phyloP scores from a whole-genome alignment of 2,329 filamentous ascomycete species.

The Aspergillus melleus region DNA sequence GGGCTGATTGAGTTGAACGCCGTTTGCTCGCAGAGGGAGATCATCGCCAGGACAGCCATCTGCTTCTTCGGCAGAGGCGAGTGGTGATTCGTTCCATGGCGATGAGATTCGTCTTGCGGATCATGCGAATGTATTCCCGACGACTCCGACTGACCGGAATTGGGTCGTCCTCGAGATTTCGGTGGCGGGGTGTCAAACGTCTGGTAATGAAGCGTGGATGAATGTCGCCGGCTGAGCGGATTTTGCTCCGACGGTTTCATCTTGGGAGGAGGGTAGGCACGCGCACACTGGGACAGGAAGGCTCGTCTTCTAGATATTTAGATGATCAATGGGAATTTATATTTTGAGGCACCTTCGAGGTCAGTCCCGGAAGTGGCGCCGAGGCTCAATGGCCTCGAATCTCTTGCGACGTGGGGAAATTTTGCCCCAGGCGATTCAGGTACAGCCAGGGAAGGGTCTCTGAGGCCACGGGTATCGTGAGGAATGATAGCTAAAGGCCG shows the following conservation, averaged over 20 bases:
- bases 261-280: not conserved
- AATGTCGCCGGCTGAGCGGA: slow-evolving; percentile 39
- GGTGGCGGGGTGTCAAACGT: slow-evolving; percentile 50
- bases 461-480: not conserved
- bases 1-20: slow-evolving; percentile 95
- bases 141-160: slow-evolving; percentile 43
- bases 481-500: not conserved
- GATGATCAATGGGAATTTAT: not conserved
- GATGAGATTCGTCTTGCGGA: slow-evolving; percentile 24
- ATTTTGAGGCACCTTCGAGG: not conserved
- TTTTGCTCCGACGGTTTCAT: slow-evolving; percentile 33
- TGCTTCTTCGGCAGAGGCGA: slow-evolving; percentile 81
- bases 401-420: slow-evolving; percentile 7
- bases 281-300: not conserved
- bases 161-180: slow-evolving; percentile 47
- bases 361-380: not conserved
- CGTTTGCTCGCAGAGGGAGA: slow-evolving; percentile 91
- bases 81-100: slow-evolving; percentile 27
- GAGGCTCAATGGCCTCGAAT: slow-evolving; percentile 6
- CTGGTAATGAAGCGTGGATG: slow-evolving; percentile 49
- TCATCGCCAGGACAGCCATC: slow-evolving; percentile 79
- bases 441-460: not conserved
- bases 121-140: slow-evolving; percentile 34
- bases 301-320: not conserved
- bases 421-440: not conserved